phyloP scores from a whole-genome alignment of 2,329 filamentous ascomycete species.

The Endocalyx cinctus region DNA sequence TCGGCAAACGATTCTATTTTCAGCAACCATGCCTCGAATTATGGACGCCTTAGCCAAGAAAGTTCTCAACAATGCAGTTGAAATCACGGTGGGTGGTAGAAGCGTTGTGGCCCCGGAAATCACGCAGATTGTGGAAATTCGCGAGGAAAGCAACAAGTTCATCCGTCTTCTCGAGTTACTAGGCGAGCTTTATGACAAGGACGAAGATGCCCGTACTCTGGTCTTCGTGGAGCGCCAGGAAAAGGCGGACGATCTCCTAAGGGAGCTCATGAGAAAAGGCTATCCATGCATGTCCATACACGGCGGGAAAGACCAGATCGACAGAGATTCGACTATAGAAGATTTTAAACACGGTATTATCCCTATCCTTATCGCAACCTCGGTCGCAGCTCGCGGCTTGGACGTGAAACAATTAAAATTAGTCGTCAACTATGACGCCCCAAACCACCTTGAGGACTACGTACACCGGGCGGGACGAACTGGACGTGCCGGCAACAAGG shows the following conservation, averaged over 20 bases:
- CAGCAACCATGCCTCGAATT: slow-evolving; percentile 89
- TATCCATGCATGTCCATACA: slow-evolving; percentile 93
- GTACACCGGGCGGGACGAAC: slow-evolving; percentile 93
- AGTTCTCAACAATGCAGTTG: slow-evolving; percentile 76
- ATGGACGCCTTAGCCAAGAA: slow-evolving; percentile 91
- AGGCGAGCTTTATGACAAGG: slow-evolving; percentile 77
- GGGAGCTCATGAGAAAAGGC: slow-evolving; percentile 75
- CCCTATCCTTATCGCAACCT: slow-evolving; percentile 89
- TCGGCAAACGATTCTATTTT: slow-evolving; percentile 91
- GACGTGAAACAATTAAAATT: slow-evolving; percentile 96
- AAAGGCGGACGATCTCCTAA: slow-evolving; percentile 75
- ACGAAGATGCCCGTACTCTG: slow-evolving; percentile 84
- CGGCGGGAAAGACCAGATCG: slow-evolving; percentile 88
- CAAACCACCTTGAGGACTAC: slow-evolving; percentile 94
- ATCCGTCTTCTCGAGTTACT: slow-evolving; percentile 78
- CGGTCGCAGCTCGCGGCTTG: slow-evolving; percentile 87
- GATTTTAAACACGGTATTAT: slow-evolving; percentile 92
- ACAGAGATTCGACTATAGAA: slow-evolving; percentile 84
- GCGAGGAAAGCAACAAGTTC: slow-evolving; percentile 79
- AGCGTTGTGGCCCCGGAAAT: slow-evolving; percentile 89
- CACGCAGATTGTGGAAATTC: slow-evolving; percentile 85
- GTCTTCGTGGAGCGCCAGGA: slow-evolving; percentile 93
- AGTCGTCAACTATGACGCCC: slow-evolving; percentile 92
- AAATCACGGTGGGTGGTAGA: slow-evolving; percentile 87
- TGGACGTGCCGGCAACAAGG: slow-evolving; percentile 88